Evolutionary conservation across 495 filamentous ascomycete species (phyloP), one percentile per base, ranked within the genome.

Genomic region (Penicillium paradoxum): DNA sequence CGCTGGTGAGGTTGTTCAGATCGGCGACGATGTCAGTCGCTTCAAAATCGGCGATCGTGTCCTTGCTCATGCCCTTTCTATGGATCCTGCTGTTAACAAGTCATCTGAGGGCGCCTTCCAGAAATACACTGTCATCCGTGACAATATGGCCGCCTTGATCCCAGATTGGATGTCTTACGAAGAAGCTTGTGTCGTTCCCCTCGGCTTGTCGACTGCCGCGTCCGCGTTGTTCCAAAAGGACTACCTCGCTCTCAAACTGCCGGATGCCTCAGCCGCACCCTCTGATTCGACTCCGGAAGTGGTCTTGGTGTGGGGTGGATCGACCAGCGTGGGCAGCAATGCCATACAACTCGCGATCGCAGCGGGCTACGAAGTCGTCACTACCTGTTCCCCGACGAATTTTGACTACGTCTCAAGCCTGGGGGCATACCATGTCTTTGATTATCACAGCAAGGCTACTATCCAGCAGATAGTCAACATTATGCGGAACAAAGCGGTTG

Each of bases 301-400:
- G 1, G 38, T 87, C 0, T 60, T 59, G 2, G 41, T 59, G 9
- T 55, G 44, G 39, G 83, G 83, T 25, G 84, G 82, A 29, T 72
- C 78, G 4, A 72, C 73, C 2, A 79, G 77, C 27, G 79, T 87
- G 6, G 85, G 85, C 9, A 68, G 73, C 60, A 77, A 76, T 48
- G 80, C 79, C 0, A 83, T 86, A 49, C 86, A 88, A 59, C 75
- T 85, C 18, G 81, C 79, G 4, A 65, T 67, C 1, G 76, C 79
- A 0, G 73, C 84, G 0, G 85, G 85, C 2, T 77, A 78, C 22
- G 74, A 79, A 11, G 84, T 87, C 2, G 63, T 85, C 42, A 68
- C 77, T 0, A 84, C 81, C 0, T 70, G 79, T 0, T 78, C 75
- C 1, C 63, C 67, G 1, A 72, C 72, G 55, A 87, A 87, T 60